These are phyloP conservation scores for Nakaseomyces nivariensis DNA, from an alignment of 1,139 yeast species.

Conservation along the genomic window DNA sequence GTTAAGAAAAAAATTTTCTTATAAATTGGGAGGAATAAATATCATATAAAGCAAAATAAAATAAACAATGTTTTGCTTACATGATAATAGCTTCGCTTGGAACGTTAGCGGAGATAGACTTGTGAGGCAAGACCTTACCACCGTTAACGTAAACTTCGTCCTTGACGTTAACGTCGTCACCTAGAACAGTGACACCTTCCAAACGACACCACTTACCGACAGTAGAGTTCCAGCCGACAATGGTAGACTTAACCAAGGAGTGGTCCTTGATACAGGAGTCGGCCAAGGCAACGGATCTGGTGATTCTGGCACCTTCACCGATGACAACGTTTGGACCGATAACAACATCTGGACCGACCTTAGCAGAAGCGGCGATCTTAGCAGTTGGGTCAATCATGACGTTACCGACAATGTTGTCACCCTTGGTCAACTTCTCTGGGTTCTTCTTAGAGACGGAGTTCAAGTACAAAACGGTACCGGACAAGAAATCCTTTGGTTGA, in stretches of 20 bases:
- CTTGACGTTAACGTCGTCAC: slow-evolving; percentile 97
- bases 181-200: slow-evolving; percentile 94
- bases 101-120: slow-evolving; percentile 90
- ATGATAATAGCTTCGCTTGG: slow-evolving; percentile 96
- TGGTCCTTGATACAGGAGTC: slow-evolving; percentile 92
- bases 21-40: not conserved
- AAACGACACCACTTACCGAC: slow-evolving; percentile 99
- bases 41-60: not conserved
- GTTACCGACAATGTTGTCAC: slow-evolving; percentile 78
- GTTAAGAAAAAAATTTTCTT: not conserved
- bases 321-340: slow-evolving; percentile 94
- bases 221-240: slow-evolving; percentile 98
- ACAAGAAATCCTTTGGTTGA: slow-evolving; percentile 98
- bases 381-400: slow-evolving; percentile 94
- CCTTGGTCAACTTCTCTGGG: slow-evolving; percentile 57
- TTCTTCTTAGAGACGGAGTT: slow-evolving; percentile 73
- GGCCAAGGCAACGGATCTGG: slow-evolving; percentile 85
- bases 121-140: slow-evolving; percentile 98
- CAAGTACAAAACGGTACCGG: slow-evolving; percentile 91
- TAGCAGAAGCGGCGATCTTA: slow-evolving; percentile 82
- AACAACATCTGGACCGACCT: slow-evolving; percentile 96
- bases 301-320: slow-evolving; percentile 98
- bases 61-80: slow-evolving; percentile 33
- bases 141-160: slow-evolving; percentile 98
- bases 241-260: slow-evolving; percentile 95